Percentiles rank a stretch among this genome's conserved stretches.
Conservation (phyloP, 106 monocot species). For the Acanthochlamys bracteata region DNA sequence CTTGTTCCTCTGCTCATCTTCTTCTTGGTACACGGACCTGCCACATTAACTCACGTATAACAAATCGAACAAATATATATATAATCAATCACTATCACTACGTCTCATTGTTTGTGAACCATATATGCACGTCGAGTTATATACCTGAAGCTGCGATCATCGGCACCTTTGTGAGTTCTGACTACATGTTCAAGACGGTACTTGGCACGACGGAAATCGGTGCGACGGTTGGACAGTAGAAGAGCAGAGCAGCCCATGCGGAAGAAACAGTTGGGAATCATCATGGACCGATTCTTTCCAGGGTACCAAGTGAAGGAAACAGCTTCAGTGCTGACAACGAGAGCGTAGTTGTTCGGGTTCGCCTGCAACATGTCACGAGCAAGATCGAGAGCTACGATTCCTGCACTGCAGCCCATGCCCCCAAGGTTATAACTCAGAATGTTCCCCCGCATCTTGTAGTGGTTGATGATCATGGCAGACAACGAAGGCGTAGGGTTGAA, state of each 20-base stretch:
- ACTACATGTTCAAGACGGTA: slow-evolving; percentile 73
- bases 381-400: slow-evolving; percentile 56
- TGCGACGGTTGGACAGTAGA: slow-evolving; percentile 51
- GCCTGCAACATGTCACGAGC: slow-evolving; percentile 72
- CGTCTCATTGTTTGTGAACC: background rate
- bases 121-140: background rate
- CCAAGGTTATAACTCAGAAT: slow-evolving; percentile 75
- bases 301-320: slow-evolving; percentile 66
- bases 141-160: slow-evolving; percentile 65
- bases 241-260: slow-evolving; percentile 63
- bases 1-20: slow-evolving; percentile 46
- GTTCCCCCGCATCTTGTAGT: slow-evolving; percentile 96
- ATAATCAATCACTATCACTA: no score
- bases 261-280: slow-evolving; percentile 77
- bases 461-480: slow-evolving; percentile 87
- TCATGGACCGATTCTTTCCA: slow-evolving; percentile 54
- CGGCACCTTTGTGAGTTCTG: slow-evolving; percentile 66
- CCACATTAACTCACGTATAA: background rate
- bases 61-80: background rate
- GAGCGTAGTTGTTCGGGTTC: slow-evolving; percentile 54
- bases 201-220: slow-evolving; percentile 60
- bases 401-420: slow-evolving; percentile 74
- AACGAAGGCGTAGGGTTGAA: slow-evolving; percentile 74
- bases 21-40: slow-evolving; percentile 55
- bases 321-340: slow-evolving; percentile 67